Base-by-base conservation (phyloP, 2,329 filamentous ascomycete species). In the Aaosphaeria arxii region DNA sequence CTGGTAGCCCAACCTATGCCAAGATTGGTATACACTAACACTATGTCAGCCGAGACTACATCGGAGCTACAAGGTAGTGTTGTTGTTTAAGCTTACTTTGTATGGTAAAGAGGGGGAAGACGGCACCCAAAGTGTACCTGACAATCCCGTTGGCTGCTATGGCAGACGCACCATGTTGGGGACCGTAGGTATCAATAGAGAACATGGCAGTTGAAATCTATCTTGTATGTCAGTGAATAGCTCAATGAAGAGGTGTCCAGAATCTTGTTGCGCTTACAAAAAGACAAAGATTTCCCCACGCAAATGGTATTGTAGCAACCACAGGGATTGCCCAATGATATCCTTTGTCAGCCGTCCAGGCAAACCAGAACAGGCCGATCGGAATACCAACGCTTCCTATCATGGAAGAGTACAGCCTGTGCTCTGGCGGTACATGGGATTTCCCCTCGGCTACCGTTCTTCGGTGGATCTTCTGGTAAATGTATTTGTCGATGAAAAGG, bases 401-500 rank as follows among this genome's bases (percentile, higher is more conserved):
- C 77, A 85, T 83, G 11, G 81, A 80, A 1, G 77, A 74, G 49
- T 82, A 79, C 7, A 87, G 68, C 0, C 83, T 71, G 50, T 84
- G 71, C 62, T 86, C 82, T 0, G 82, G 81, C 0, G 74, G 73
- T 0, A 76, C 71, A 29, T 63, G 40, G 6, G 6, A 29, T 5
- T 55, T 45, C 11, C 69, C 69, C 42, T 61, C 46, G 4, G 53
- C 48, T 5, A 67, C 7, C 0, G 63, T 63, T 38, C 62, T 48
- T 4, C 51, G 55, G 33, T 70, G 56, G 29, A 62, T 51, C 28
- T 55, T 59, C 45, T 66, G 62, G 52, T 76, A 76, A 6, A 74
- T 43, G 2, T 47, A 48, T 7, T 50, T 57, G 48, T 76, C 74
- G 46, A 71, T 54, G 4, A 67, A 2, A 11, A 75, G 58, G 11